These are phyloP conservation scores for Conidiobolus incongruus DNA, from an alignment of 371 early-diverging fungal species.

Conservation along the genomic window DNA sequence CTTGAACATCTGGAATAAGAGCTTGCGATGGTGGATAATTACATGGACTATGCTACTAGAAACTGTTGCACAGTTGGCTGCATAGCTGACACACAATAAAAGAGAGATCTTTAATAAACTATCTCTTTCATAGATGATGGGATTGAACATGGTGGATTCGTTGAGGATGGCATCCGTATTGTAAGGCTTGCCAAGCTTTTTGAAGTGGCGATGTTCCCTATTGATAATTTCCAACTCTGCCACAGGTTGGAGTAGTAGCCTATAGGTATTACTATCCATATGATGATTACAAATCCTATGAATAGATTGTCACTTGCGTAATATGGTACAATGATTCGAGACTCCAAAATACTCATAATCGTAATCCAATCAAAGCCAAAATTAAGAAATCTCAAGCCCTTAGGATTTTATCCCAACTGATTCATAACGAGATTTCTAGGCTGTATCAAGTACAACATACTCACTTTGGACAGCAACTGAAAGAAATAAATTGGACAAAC, in stretches of 20 bases:
- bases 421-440: conserved; percentile 23
- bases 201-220: conserved; percentile 11
- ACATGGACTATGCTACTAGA: conserved; percentile 26
- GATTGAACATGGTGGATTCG: too few relatives aligned
- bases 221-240: conserved; percentile 5
- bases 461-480: conserved; percentile 38
- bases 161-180: too few relatives aligned
- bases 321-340: conserved; percentile 47
- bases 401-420: conserved; percentile 30
- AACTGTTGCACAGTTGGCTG: conserved; percentile 22
- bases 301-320: conserved; percentile 46
- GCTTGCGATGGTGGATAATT: conserved; percentile 22
- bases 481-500: conserved; percentile 45
- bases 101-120: conserved; percentile 31
- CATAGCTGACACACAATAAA: conserved; percentile 30
- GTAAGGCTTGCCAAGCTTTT: conserved; percentile 17
- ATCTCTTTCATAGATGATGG: too few relatives aligned
- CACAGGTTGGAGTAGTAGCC: conserved; percentile 39
- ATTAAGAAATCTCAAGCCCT: conserved; percentile 42
- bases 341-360: conserved; percentile 26
- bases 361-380: conserved; percentile 59
- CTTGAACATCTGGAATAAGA: conserved; percentile 14
- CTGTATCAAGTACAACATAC: conserved; percentile 47
- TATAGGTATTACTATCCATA: conserved; percentile 52
- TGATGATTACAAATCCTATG: conserved; percentile 34